These are phyloP conservation scores for Chalciporus sp. DNA, from an alignment of 1,284 basidiomycete genomes.

Conservation along the genomic window DNA sequence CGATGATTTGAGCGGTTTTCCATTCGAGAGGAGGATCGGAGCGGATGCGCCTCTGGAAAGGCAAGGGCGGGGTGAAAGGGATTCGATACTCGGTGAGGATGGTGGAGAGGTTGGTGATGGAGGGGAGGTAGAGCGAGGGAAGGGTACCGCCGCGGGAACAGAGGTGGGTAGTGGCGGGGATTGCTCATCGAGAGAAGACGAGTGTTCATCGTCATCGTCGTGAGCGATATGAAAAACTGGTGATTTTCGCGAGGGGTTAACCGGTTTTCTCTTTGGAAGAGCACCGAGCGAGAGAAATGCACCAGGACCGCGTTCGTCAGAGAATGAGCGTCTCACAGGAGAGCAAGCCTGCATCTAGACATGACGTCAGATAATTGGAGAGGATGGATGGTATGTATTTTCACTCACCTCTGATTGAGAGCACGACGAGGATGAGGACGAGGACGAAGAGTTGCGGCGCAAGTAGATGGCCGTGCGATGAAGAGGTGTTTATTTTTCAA, in stretches of 20 bases:
- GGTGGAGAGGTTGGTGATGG: conserved; percentile 10
- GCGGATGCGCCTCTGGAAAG: conserved; percentile 37
- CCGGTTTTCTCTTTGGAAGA: conserved; percentile 47
- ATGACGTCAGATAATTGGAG: conserved; percentile 7
- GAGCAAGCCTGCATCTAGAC: conserved; percentile 20
- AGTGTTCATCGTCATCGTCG: conserved; percentile 22
- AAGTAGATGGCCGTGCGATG: not conserved
- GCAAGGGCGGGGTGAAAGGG: conserved; percentile 20
- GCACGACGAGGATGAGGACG: not conserved
- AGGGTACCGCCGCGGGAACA: conserved; percentile 32
- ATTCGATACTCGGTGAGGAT: conserved; percentile 7
- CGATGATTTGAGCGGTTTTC: conserved; percentile 88
- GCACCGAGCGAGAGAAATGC: conserved; percentile 53
- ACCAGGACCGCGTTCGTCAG: conserved; percentile 50
- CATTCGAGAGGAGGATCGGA: conserved; percentile 72
- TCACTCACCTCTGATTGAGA: not conserved
- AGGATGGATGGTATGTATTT: not conserved
- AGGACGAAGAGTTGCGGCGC: not conserved
- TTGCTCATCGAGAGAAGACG: conserved; percentile 16
- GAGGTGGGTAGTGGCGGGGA: not conserved
- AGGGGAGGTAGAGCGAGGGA: conserved; percentile 28
- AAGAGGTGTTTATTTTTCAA: conserved; percentile 9
- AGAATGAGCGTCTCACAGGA: conserved; percentile 40
- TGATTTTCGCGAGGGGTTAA: conserved; percentile 26
- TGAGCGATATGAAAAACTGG: conserved; percentile 31